phyloP scores from a whole-genome alignment of 2,329 filamentous ascomycete species.

The Colletotrichum karsti region DNA sequence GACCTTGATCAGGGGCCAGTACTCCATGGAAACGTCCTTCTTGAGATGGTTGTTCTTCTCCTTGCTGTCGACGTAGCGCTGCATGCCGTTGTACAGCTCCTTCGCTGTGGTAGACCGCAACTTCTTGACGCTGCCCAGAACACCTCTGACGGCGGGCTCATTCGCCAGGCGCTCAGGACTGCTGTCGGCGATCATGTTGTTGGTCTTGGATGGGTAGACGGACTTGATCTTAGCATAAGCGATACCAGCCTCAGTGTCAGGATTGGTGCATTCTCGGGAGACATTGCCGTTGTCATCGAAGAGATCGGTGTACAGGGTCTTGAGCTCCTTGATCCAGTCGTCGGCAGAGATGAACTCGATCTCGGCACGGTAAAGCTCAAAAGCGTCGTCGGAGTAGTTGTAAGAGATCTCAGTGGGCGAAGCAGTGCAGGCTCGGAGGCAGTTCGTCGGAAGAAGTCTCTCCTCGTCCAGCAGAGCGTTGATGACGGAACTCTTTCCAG shows the following conservation, averaged over 20 bases:
- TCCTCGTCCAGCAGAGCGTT: slow-evolving; percentile 72
- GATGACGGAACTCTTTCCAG: slow-evolving; percentile 70
- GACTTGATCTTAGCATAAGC: slow-evolving; percentile 54
- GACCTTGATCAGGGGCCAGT: slow-evolving; percentile 63
- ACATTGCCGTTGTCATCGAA: slow-evolving; percentile 48
- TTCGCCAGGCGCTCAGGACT: slow-evolving; percentile 31
- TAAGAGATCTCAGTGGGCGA: slow-evolving; percentile 68
- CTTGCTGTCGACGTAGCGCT: slow-evolving; percentile 39
- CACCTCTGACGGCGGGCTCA: slow-evolving; percentile 32
- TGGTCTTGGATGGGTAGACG: slow-evolving; percentile 48
- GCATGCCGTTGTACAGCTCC: slow-evolving; percentile 34
- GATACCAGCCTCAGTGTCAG: slow-evolving; percentile 51
- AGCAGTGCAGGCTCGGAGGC: slow-evolving; percentile 70
- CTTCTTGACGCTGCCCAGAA: slow-evolving; percentile 35
- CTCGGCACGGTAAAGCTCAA: slow-evolving; percentile 56
- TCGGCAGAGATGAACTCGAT: slow-evolving; percentile 64
- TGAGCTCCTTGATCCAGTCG: slow-evolving; percentile 64
- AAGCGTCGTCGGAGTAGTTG: slow-evolving; percentile 54
- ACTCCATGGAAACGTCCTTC: slow-evolving; percentile 35
- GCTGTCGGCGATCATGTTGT: slow-evolving; percentile 35
- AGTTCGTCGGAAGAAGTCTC: slow-evolving; percentile 51
- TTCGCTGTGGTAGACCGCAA: slow-evolving; percentile 32
- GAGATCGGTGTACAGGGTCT: slow-evolving; percentile 57
- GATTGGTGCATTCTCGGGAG: slow-evolving; percentile 44
- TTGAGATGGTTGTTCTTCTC: slow-evolving; percentile 33